Conservation (phyloP, 805 yeast species). For the Alloascoidea hylecoeti region DNA sequence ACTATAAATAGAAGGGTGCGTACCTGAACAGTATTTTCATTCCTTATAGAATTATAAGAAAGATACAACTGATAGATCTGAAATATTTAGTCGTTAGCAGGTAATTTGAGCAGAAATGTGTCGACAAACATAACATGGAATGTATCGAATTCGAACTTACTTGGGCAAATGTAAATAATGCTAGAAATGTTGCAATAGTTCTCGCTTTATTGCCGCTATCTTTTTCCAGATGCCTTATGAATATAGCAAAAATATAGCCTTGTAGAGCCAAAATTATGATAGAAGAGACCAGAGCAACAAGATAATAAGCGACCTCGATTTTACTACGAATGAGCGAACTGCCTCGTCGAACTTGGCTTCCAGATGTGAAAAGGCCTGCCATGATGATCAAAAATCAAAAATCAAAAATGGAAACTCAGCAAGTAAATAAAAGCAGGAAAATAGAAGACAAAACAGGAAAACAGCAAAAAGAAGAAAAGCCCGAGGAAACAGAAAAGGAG, state of each 20-base stretch:
- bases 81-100: background rate
- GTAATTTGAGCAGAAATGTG: background rate
- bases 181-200: constrained; percentile 24
- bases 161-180: constrained; percentile 31
- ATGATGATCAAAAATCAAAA: no score
- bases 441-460: no score
- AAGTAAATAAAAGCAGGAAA: no score
- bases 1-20: constrained; percentile 14
- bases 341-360: no score
- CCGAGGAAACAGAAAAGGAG: no score
- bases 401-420: no score
- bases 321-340: no score
- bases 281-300: background rate
- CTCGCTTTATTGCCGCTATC: constrained; percentile 9
- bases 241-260: constrained; percentile 16
- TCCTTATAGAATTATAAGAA: constrained; percentile 22
- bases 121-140: background rate
- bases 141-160: constrained; percentile 3
- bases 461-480: no score
- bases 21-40: constrained; percentile 22
- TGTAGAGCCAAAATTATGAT: constrained; percentile 14
- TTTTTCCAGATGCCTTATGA: constrained; percentile 11
- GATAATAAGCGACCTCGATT: no score
- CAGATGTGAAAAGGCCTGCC: no score
- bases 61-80: constrained; percentile 24